phyloP scores from a whole-genome alignment of 202 grass and related monocot species.

The Zoysia matrella region DNA sequence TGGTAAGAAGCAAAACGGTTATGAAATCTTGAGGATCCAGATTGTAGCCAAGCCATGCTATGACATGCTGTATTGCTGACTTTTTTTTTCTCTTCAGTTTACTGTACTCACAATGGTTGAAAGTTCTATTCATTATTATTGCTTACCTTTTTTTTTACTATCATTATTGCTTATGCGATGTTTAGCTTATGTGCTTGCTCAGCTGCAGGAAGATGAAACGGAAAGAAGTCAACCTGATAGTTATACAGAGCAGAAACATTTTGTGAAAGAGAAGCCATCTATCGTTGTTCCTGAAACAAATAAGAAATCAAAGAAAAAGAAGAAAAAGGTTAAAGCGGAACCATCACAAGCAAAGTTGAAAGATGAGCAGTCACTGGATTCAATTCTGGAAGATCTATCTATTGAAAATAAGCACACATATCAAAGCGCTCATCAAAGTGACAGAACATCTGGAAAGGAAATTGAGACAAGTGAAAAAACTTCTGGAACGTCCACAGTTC shows the following conservation, averaged over 20 bases:
- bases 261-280: slow-evolving; percentile 41
- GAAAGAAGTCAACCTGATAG: slow-evolving; percentile 47
- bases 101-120: not conserved
- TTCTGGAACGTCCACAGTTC: slow-evolving; percentile 47
- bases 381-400: slow-evolving; percentile 85
- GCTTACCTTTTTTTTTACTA: not conserved
- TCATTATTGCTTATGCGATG: not conserved
- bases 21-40: not conserved
- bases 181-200: slow-evolving; percentile 33
- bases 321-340: slow-evolving; percentile 78
- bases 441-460: slow-evolving; percentile 56
- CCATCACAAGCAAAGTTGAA: slow-evolving; percentile 33
- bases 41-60: not conserved
- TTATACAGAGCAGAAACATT: slow-evolving; percentile 48
- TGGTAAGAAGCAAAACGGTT: not conserved
- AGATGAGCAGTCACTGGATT: slow-evolving; percentile 65
- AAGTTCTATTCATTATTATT: not conserved
- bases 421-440: slow-evolving; percentile 44
- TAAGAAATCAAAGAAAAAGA: slow-evolving; percentile 95
- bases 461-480: slow-evolving; percentile 37
- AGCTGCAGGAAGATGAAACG: slow-evolving; percentile 75
- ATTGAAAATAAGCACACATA: slow-evolving; percentile 57
- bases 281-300: slow-evolving; percentile 53
- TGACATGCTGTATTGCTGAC: not conserved
- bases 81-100: slow-evolving; percentile 15